Base-by-base conservation (phyloP, 768 basidiomycete genomes). In the Naganishia onofrii region DNA sequence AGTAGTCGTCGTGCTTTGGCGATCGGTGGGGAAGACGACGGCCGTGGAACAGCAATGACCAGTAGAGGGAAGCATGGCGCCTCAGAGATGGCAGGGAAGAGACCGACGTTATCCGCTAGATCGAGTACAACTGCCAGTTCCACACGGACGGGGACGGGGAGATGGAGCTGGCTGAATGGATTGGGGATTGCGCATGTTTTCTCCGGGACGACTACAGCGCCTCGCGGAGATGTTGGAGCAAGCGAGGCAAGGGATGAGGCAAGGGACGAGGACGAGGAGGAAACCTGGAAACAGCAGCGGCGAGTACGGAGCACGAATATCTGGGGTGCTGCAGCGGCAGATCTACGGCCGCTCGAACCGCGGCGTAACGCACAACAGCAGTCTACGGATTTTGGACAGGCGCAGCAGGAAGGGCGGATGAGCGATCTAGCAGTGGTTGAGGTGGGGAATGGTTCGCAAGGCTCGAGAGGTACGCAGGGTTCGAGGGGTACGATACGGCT, bases 81-180 rank as follows among this genome's bases (percentile, higher is more conserved):
- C n/a, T n/a, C n/a, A n/a, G n/a, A n/a, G n/a, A n/a, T 17, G 15
- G 42, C 42, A 15, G 9, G 42, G 42, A 42, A 42, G 15, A 42
- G 57, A 19, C 57, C 57, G 34, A 31, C 34, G 2, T 23, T 38
- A 8, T 23, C 31, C 19, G n/a, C 13, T 10, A 31, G 57, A 32
- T 38, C 57, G 19, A 58, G 57, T 15, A 38, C 32, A 19, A 58
- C 57, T n/a, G 57, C n/a, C 17, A 58, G 57, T n/a, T 31, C 36
- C 5, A 58, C 32, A 1, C 21, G 32, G 34, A 58, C 32, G 5
- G n/a, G 36, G 7, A n/a, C n/a, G n/a, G 21, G 42, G 7, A 6
- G 60, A 15, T 44, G 60, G 60, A 63, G 42, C 21, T 63, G 60
- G 60, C 19, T 63, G 60, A 63, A 63, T 46, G 60, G 60, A n/a